phyloP scores from a whole-genome alignment of 495 filamentous ascomycete genomes.

The Podospora fimiseda region DNA sequence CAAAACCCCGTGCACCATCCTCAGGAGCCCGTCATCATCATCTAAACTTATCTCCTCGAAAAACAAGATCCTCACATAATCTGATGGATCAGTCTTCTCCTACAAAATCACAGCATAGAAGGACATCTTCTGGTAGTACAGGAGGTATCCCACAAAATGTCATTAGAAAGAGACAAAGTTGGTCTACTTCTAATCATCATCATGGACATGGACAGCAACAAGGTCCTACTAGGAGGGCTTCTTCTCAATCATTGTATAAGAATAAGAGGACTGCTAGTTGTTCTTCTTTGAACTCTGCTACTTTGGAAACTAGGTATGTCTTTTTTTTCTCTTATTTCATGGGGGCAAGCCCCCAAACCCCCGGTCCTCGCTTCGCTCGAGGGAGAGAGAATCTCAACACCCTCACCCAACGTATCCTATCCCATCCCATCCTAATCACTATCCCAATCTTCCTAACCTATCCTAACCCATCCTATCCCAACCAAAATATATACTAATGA shows the following conservation, averaged over 20 bases:
- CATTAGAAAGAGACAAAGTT: slow-evolving; percentile 22
- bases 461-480: no score
- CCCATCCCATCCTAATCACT: not conserved
- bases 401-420: no score
- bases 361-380: no score
- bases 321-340: no score
- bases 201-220: not conserved
- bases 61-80: slow-evolving; percentile 32
- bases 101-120: not conserved
- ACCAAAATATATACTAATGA: not conserved
- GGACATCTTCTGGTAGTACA: not conserved
- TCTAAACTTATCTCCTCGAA: slow-evolving; percentile 1
- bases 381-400: no score
- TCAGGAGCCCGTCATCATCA: slow-evolving; percentile 36
- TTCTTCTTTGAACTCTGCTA: not conserved
- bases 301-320: not conserved
- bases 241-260: not conserved
- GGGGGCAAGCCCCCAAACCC: no score
- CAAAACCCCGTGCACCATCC: slow-evolving; percentile 37
- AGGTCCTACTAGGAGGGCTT: not conserved
- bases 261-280: not conserved
- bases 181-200: slow-evolving; percentile 12
- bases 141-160: slow-evolving; percentile 4
- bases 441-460: not conserved
- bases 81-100: slow-evolving; percentile 23